A percentile compares a stretch with the other conserved stretches of the same genome.
Conservation (phyloP, 306 rosid genomes). For the Chamaecrista fasciculata region DNA sequence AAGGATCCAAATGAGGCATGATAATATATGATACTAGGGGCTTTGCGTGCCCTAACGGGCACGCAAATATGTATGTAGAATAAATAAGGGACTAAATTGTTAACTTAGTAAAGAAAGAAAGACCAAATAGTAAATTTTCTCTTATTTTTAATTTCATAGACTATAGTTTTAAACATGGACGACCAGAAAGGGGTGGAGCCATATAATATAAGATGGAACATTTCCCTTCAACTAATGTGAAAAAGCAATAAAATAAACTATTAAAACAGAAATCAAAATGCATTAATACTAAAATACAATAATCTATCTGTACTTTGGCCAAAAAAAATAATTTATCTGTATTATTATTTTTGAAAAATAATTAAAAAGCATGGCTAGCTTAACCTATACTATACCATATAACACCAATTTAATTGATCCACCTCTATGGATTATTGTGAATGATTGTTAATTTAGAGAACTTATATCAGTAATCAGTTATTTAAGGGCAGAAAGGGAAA, state of each 20-base stretch:
- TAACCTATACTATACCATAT: neutral
- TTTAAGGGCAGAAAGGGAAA: neutral
- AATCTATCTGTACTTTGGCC: neutral
- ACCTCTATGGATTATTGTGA: neutral
- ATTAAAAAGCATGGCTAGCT: neutral
- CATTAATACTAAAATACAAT: neutral
- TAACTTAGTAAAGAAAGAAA: too few relatives aligned
- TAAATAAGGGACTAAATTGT: too few relatives aligned
- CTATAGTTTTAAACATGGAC: too few relatives aligned
- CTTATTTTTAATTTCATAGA: too few relatives aligned
- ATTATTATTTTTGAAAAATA: neutral
- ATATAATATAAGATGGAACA: too few relatives aligned
- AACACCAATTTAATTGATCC: neutral
- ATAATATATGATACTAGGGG: neutral
- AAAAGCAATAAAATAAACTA: constrained; percentile 10
- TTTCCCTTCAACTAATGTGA: neutral
- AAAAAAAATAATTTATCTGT: neutral
- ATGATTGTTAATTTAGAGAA: neutral
- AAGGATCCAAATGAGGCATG: constrained; percentile 20
- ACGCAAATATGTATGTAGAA: too few relatives aligned
- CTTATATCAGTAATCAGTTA: neutral
- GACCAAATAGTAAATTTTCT: too few relatives aligned
- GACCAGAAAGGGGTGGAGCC: too few relatives aligned
- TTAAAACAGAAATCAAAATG: constrained; percentile 17
- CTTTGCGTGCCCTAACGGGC: too few relatives aligned